Percentiles rank a stretch among this genome's conserved stretches.
phyloP scores from a whole-genome alignment of 148 eudicot genomes.

The Arctostaphylos glauca region DNA sequence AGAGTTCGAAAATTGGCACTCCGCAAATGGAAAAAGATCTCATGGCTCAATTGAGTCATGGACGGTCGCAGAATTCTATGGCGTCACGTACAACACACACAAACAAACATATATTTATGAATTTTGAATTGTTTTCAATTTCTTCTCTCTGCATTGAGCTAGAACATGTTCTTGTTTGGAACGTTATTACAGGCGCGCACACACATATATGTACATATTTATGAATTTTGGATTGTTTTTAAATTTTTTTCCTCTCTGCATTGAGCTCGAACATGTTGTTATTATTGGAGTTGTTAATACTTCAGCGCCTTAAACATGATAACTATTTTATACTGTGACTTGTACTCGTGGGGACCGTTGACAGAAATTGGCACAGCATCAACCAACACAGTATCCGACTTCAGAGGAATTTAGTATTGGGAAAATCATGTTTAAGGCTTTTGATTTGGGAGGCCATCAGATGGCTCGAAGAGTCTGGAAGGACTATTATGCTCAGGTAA shows the following conservation, averaged over 20 bases:
- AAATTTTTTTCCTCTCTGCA: not conserved
- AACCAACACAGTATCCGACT: conserved; percentile 76
- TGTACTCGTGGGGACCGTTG: conserved; percentile 4
- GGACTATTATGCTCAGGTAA: conserved; percentile 79
- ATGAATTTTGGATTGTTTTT: not conserved
- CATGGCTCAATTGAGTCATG: no score
- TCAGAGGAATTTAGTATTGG: conserved; percentile 80
- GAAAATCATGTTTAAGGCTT: conserved; percentile 70
- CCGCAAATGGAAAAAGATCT: no score
- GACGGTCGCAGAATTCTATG: no score
- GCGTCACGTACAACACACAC: no score
- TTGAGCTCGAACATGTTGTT: not conserved
- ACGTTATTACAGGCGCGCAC: no score
- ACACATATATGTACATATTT: no score
- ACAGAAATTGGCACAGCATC: conserved; percentile 71
- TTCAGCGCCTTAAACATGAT: not conserved
- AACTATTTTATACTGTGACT: not conserved
- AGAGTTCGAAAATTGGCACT: no score
- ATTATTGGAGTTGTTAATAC: not conserved
- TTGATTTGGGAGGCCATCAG: conserved; percentile 82
- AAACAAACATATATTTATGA: no score
- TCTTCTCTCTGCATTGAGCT: no score
- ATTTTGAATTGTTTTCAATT: no score
- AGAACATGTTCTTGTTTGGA: conserved; percentile 43
- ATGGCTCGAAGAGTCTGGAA: conserved; percentile 79